Evolutionary conservation across 441 rosid genomes (phyloP), one percentile per base, ranked within the genome.

Genomic region (Biscutella auriculata): DNA sequence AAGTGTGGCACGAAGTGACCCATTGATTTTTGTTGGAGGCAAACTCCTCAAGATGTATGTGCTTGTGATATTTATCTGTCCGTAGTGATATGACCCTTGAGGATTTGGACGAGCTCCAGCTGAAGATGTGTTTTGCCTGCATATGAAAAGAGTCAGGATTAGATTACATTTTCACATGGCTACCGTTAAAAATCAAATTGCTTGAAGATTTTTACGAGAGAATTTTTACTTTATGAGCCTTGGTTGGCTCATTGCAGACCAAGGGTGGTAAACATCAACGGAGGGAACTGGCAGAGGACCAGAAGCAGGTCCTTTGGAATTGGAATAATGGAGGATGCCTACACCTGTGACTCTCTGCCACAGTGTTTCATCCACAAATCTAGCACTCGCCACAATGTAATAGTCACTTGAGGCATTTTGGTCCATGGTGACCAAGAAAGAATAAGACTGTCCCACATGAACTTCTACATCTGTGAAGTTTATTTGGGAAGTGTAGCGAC

Each of bases 51-150:
- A 60, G 47, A 82, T 34, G 48, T 84, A 88, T 29, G 95, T 81
- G 13, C 71, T 74, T 15, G 95, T 84, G 37, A 88, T 73, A 53
- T 92, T 88, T 73, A 92, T 92, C 40, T 69, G 60, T 47, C 97
- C 97, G 32, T 92, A 88, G 76, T 83, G 97, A 70, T 62, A 92
- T 52, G 97, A 92, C 8, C 97, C 97, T 40, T 92, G 98, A 1
- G 98, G 97, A 62, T 92, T 92, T 44, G 95, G 97, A 36, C 98
- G 91, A 73, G 98, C 95, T 57, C 98, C 98, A 65, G 88, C 78
- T 7, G 98, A 85, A 42, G 81, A 39, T 57, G 81, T 77, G 66
- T 92, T 92, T 83, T 76, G 91, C 86, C 98, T 92, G 47, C 52
- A 53, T 5, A 60, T 32, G 27, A 19, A 30, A 79, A 75, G 34